Base-by-base conservation (phyloP, 2,329 filamentous ascomycete species). In the Lasiodiplodia gonubiensis region DNA sequence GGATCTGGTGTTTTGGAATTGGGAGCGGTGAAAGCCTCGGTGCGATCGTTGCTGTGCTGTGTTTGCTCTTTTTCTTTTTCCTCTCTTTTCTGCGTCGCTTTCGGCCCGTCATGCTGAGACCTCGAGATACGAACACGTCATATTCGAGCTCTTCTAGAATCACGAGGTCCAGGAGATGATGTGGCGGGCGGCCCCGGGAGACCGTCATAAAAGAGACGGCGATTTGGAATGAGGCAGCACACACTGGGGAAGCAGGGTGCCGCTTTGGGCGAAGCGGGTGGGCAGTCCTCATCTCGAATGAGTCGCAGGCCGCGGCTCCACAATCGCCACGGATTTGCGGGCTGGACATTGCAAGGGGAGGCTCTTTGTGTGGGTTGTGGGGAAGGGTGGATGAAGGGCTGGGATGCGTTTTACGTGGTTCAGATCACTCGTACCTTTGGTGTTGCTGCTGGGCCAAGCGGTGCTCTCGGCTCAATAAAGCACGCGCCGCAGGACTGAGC, bases 381-480 rank as follows among this genome's bases (percentile, higher is more conserved):
- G 46, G 57, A 33, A 52, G 49, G 49, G 21, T 11, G 54, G 35
- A 27, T 48, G 57, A 27, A 27, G 39, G 23, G 12, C 39, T 11
- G n/a, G 59, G 59, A 63, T 63, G 11, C 25, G 57, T 60, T 60
- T 60, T 30, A 21, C 57, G 55, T 59, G 23, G 57, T 60, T 48
- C 57, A 48, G 11, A 60, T 49, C 39, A 37, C 30, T 63, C 42
- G 46, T 25, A 35, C 23, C 16, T 46, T 49, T 60, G 59, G 46
- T 63, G 59, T 48, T 51, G 42, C 37, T 51, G 59, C 23, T n/a
- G 46, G 59, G 59, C 59, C 59, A 37, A 49, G 59, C 27, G n/a
- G 59, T 37, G 59, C 59, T 51, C 59, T 63, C 42, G 25, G 59
- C 59, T 63, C 59, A 63, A 63, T 63, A 63, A 63, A 63, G 59